Base-by-base conservation (phyloP, 1,284 basidiomycete genomes). In the Trametes hirsuta region DNA sequence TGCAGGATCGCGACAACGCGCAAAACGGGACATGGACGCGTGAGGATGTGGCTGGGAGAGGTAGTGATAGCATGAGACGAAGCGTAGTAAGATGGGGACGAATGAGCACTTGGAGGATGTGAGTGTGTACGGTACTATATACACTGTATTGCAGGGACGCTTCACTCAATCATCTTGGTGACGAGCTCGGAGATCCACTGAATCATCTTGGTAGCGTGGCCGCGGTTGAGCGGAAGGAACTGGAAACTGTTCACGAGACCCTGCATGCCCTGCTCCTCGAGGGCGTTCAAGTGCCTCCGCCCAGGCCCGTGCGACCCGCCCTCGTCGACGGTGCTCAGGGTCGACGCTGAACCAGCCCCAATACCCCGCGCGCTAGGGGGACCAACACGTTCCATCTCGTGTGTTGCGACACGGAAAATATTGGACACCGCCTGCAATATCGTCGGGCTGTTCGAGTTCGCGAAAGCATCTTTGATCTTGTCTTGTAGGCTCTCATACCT, bases 401-500 rank as follows among this genome's bases (percentile, higher is more conserved):
- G 79, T 59, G 87, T 78, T 6, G 88, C 82, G 30, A 87, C 78
- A 12, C 86, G 84, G 75, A 94, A 91, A 59, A 95, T 86, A 61
- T 80, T 85, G 4, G 91, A 90, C 22, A 88, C 86, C 15, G 88
- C 82, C 42, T 82, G 80, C 58, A 95, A 84, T 65, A 94, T 88
- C 1, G 81, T 76, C 3, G 90, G 80, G 63, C 91, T 93, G 6
- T 88, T 84, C 1, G 90, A 89, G 55, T 84, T 88, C 30, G 86
- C 83, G 65, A 95, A 87, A 0, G 85, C 82, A n/a, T 90, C 87
- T 63, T 86, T 87, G 70, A 95, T 86, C 62, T 86, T 86, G 54
- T 93, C 91, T 69, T 93, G 86, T 48, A 95, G 71, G 46, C 83
- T 83, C 59, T 94, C 92, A 68, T 93, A 94, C 14, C 92, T 94